Evolutionary conservation across 129 eudicot species (phyloP).

Genomic region (Pseudognaphalium luteoalbum): DNA sequence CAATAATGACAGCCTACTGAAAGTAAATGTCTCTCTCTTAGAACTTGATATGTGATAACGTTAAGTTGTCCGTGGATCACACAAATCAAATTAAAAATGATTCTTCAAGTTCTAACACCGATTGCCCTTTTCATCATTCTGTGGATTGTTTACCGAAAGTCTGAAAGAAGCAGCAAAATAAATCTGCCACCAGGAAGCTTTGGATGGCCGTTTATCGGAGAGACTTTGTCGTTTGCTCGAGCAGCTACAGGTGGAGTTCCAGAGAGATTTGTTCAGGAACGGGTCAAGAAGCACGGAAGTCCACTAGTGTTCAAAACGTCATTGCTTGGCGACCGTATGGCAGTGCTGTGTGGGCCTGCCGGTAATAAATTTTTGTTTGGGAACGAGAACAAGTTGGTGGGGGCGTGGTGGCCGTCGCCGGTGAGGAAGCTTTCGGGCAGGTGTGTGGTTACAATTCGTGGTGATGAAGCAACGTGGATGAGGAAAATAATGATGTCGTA

Average conservation of each 20-base stretch:
- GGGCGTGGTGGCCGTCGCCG: slow-evolving; percentile 21
- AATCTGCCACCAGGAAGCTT: slow-evolving; percentile 31
- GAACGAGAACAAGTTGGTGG: slow-evolving; percentile 27
- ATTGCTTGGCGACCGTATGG: slow-evolving; percentile 21
- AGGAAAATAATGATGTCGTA: slow-evolving; percentile 24
- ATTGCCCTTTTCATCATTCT: neutral
- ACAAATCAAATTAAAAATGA: no score
- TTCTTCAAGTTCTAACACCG: slow-evolving; percentile 3
- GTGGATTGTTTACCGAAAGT: neutral
- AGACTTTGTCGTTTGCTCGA: slow-evolving; percentile 13
- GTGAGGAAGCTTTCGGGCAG: slow-evolving; percentile 14
- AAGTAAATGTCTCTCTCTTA: no score
- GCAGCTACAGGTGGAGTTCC: slow-evolving; percentile 24
- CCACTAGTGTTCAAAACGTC: slow-evolving; percentile 32
- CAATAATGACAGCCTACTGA: no score
- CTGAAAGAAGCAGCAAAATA: neutral
- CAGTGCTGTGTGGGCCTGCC: slow-evolving; percentile 17
- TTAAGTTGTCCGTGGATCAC: no score
- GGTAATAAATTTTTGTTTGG: slow-evolving; percentile 30
- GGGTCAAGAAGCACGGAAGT: slow-evolving; percentile 19
- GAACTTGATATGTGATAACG: no score
- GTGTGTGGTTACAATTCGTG: slow-evolving; percentile 17
- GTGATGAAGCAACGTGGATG: slow-evolving; percentile 27
- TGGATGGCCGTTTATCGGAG: slow-evolving; percentile 33
- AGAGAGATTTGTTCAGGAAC: slow-evolving; percentile 24